Base-by-base conservation (phyloP, 2,329 filamentous ascomycete genomes). In the Exophiala calicioides region DNA sequence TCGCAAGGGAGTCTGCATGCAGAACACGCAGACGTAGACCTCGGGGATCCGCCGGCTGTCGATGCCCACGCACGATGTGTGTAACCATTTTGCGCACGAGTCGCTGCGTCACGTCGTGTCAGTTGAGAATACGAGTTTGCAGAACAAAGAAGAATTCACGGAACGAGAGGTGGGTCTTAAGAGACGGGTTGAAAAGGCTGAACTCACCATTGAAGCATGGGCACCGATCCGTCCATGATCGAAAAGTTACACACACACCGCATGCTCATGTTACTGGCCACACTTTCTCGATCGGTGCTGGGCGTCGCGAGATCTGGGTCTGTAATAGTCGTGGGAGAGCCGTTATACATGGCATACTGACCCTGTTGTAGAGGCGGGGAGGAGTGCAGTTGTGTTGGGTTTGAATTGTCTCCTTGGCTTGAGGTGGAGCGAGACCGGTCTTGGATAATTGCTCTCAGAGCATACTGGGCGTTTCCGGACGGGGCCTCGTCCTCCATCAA, bases 71-170 rank as follows among this genome's bases (percentile, higher is more conserved):
- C 81, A 84, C 44, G 70, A 69, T 23, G 76, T 75, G 58, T 84
- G 81, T 21, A 80, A 67, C 76, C 78, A 84, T 56, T 82, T 80
- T n/a, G 70, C 76, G 65, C 80, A 84, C 18, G 76, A 78, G 62
- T 80, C 77, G 65, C 81, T 76, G 52, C 18, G 27, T 33, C 2
- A 44, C 27, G 8, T 19, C 20, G 35, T 32, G 13, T 38, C 32
- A 51, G 26, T 26, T 38, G 4, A 38, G 35, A n/a, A 13, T 5
- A 38, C 23, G 23, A 18, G 23, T 16, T 10, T 15, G 4, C 10
- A 7, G n/a, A n/a, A n/a, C n/a, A n/a, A n/a, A n/a, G n/a, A n/a
- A n/a, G n/a, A n/a, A n/a, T n/a, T n/a, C n/a, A n/a, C n/a, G n/a
- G n/a, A n/a, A n/a, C n/a, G n/a, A n/a, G n/a, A n/a, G n/a, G n/a